Evolutionary conservation across 23 red algal species (phyloP), one percentile per base, ranked within the genome.

Genomic region (Cyanidiococcus yangmingshanensis): DNA sequence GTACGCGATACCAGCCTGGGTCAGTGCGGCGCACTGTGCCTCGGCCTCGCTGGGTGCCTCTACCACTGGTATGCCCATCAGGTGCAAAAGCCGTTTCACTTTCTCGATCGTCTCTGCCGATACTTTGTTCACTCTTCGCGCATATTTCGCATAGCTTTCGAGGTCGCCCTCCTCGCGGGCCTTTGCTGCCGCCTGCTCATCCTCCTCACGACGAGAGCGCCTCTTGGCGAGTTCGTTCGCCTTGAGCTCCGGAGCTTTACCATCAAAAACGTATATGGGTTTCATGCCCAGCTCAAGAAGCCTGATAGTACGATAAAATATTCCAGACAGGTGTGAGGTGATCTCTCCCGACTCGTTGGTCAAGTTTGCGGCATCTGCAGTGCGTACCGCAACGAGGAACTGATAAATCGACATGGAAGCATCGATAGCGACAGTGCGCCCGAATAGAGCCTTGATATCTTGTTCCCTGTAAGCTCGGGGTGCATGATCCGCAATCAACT

Each of bases 371-470:
- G 86, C 81, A 35, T 88, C 89, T 57, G 82, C 59, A 7, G 45
- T 39, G 1, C 94, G 86, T 3, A 98, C 88, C 57, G 94, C 88
- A 30, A 92, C 89, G 1, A 98, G 85, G 12, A 98, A 90, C 74
- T 98, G 94, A 57, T 98, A 98, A 58, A 98, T 98, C 54, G 76
- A 85, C 94, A 98, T 98, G 21, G 88, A 92, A 15, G 94, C 94
- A 78, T 98, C 94, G 15, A 98, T 89, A 0, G 94, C 94, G 40
- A 98, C 87, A 41, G 80, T 88, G 18, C 94, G 77, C 26, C 94
- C 94, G 58, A 98, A 98, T 26, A 89, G 80, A 15, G 83, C 74
- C 41, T 91, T 82, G 15, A 88, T 37, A 7, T 91, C 82, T 34
- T 92, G 80, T 35, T 90, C 82, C 35, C 87, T 84, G 37, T 88